Evolutionary conservation across 2,329 filamentous ascomycete genomes (phyloP).

Genomic region (Penicillium brevicompactum): DNA sequence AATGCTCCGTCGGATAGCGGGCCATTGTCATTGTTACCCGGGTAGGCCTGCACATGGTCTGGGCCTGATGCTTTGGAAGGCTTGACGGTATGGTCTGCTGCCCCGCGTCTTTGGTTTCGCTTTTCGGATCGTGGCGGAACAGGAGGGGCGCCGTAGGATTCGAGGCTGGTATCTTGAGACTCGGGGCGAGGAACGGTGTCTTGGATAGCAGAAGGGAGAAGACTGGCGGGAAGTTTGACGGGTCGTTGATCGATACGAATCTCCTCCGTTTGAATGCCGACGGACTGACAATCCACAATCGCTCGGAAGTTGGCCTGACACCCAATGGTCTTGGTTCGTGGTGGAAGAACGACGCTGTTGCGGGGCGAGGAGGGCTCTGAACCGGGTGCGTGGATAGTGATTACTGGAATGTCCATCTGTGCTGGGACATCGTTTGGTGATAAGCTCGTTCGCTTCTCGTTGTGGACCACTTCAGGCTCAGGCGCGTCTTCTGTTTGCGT

Average conservation of each 20-base stretch:
- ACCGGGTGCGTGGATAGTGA: slow-evolving; percentile 85
- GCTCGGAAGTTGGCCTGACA: slow-evolving; percentile 71
- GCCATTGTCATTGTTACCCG: slow-evolving; percentile 79
- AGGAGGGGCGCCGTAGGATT: slow-evolving; percentile 36
- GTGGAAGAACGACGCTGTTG: slow-evolving; percentile 73
- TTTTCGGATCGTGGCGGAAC: slow-evolving; percentile 38
- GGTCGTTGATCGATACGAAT: slow-evolving; percentile 81
- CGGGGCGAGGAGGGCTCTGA: slow-evolving; percentile 80
- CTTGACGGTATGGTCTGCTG: slow-evolving; percentile 42
- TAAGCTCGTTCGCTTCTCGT: slow-evolving; percentile 11
- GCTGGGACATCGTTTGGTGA: slow-evolving; percentile 16
- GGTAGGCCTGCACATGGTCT: slow-evolving; percentile 67
- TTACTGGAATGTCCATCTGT: slow-evolving; percentile 70
- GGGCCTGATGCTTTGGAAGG: slow-evolving; percentile 21
- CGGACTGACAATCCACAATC: slow-evolving; percentile 52
- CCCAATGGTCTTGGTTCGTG: slow-evolving; percentile 76
- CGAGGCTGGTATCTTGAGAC: slow-evolving; percentile 30
- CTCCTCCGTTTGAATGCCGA: slow-evolving; percentile 81
- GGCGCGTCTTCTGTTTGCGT: slow-evolving; percentile 39
- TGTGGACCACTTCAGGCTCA: slow-evolving; percentile 13
- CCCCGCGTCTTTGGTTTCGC: slow-evolving; percentile 26
- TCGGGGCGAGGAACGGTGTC: slow-evolving; percentile 46
- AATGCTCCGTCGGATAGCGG: slow-evolving; percentile 63
- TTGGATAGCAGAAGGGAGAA: slow-evolving; percentile 76
- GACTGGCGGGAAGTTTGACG: slow-evolving; percentile 72